Conservation (phyloP, 176 grass and related monocot species). For the Tuctoria greenei region DNA sequence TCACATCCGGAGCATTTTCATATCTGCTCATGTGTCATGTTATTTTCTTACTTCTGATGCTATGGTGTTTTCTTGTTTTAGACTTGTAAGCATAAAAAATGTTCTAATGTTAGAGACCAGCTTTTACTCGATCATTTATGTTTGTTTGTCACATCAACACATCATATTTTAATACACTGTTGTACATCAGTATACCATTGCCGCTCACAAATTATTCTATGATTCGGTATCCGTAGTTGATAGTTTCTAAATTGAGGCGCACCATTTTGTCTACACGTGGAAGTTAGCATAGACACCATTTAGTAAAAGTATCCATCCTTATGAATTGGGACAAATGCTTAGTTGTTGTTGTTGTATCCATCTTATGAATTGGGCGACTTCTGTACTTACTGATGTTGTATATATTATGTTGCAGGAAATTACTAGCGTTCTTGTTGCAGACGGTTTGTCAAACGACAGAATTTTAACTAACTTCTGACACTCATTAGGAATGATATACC, state of each 20-base stretch:
- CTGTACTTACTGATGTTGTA: slow-evolving; percentile 2
- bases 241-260: background rate
- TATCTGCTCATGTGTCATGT: background rate
- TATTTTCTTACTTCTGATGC: background rate
- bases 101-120: background rate
- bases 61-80: background rate
- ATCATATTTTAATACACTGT: background rate
- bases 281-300: background rate
- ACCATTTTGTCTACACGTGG: background rate
- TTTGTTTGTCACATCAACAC: background rate
- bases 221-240: background rate
- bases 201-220: background rate
- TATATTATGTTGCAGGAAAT: slow-evolving; percentile 57
- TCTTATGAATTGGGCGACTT: slow-evolving; percentile 6
- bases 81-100: background rate
- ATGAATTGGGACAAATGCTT: background rate
- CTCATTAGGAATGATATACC: slow-evolving; percentile 25
- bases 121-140: background rate
- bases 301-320: background rate
- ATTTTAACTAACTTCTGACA: slow-evolving; percentile 75
- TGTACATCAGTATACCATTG: background rate
- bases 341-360: too few species aligned
- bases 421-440: slow-evolving; percentile 62
- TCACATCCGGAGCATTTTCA: background rate
- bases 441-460: slow-evolving; percentile 69